These are phyloP conservation scores for Coelastrella sp. DNA, from an alignment of 139 green algal genomes.

Conservation along the genomic window DNA sequence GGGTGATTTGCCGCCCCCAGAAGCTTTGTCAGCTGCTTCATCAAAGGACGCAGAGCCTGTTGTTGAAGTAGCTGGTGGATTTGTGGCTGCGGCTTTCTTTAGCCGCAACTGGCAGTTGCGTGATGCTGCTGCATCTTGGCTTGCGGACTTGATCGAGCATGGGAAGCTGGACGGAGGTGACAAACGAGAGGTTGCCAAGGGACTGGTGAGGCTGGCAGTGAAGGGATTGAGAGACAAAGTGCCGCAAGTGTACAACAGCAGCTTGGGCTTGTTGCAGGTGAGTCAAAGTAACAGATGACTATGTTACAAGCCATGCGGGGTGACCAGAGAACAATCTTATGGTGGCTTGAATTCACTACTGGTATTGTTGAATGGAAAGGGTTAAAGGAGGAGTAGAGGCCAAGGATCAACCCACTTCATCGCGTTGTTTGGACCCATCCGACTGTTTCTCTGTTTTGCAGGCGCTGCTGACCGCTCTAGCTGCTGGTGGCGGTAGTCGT, in stretches of 20 bases:
- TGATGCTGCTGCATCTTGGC: conserved; percentile 74
- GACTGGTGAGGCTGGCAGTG: conserved; percentile 37
- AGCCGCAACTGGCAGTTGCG: conserved; percentile 89
- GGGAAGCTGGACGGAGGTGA: conserved; percentile 42
- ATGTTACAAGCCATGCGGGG: no score
- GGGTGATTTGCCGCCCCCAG: conserved; percentile 76
- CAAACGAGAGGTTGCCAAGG: conserved; percentile 6
- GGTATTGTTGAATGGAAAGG: no score
- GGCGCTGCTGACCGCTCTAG: conserved; percentile 47
- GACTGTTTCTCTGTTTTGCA: conserved; percentile 18
- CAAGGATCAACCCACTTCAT: no score
- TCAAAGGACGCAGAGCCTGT: conserved; percentile 72
- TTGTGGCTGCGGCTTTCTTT: conserved; percentile 75
- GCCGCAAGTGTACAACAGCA: conserved; percentile 68
- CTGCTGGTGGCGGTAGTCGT: conserved; percentile 22
- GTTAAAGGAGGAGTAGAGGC: no score
- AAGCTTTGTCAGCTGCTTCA: conserved; percentile 62
- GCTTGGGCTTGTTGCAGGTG: conserved; percentile 58
- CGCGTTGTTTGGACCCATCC: no score
- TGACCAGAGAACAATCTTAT: no score
- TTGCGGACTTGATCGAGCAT: conserved; percentile 48
- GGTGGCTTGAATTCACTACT: no score
- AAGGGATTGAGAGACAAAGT: conserved; percentile 64
- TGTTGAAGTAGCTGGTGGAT: conserved; percentile 78
- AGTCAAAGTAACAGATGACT: no score